These are phyloP conservation scores for Protomyces arabidopsidicola DNA, from an alignment of 1,139 yeast species.

Conservation along the genomic window DNA sequence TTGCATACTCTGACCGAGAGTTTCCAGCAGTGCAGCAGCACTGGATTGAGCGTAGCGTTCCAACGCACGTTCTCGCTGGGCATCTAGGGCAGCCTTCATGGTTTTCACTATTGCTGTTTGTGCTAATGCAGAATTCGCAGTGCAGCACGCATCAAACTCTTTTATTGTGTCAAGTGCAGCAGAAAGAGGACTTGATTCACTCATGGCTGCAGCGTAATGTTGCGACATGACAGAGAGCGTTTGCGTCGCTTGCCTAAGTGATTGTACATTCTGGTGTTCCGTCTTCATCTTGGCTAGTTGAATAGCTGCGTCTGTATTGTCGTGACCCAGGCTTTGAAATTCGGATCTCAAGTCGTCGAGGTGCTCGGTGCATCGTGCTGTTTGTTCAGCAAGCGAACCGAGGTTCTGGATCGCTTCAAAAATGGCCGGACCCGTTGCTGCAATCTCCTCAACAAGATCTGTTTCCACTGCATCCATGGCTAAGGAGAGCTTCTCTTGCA, in stretches of 20 bases:
- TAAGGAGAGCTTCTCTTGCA: slow-evolving; percentile 78
- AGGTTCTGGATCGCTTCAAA: slow-evolving; percentile 79
- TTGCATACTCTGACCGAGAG: not conserved
- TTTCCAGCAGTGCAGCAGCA: not conserved
- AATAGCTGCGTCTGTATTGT: slow-evolving; percentile 53
- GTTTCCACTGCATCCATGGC: slow-evolving; percentile 83
- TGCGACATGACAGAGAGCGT: slow-evolving; percentile 45
- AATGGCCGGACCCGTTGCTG: slow-evolving; percentile 76
- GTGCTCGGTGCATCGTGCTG: slow-evolving; percentile 50
- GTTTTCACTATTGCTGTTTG: not conserved
- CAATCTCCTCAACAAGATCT: slow-evolving; percentile 72
- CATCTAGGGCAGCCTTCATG: not conserved
- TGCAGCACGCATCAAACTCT: not conserved
- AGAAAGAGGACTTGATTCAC: not conserved
- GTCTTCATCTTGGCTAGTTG: slow-evolving; percentile 51
- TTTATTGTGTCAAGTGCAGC: not conserved
- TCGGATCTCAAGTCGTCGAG: slow-evolving; percentile 48
- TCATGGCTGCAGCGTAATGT: not conserved
- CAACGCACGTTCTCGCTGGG: not conserved
- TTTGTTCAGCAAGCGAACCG: slow-evolving; percentile 55
- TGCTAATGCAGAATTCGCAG: not conserved
- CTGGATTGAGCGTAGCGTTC: not conserved
- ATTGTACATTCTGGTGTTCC: slow-evolving; percentile 57
- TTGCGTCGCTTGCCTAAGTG: slow-evolving; percentile 58
- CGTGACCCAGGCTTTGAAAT: slow-evolving; percentile 43